Evolutionary conservation across 2,329 filamentous ascomycete genomes (phyloP).

Genomic region (Ustulina deusta): DNA sequence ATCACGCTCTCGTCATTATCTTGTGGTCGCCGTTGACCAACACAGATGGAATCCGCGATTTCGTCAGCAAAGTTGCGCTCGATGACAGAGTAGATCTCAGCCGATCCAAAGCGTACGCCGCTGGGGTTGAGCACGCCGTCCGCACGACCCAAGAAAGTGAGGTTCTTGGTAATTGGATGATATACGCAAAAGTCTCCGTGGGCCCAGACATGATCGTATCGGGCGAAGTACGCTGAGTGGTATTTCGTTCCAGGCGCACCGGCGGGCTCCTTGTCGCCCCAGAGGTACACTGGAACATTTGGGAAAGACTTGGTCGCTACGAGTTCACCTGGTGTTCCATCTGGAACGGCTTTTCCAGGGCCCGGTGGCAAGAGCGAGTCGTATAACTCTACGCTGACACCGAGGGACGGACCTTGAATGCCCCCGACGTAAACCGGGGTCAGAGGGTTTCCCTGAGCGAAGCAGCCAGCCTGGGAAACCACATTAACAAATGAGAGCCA

Average conservation of each 20-base stretch:
- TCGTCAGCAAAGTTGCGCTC: slow-evolving; percentile 72
- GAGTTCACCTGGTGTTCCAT: slow-evolving; percentile 79
- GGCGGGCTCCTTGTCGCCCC: slow-evolving; percentile 61
- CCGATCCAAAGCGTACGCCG: slow-evolving; percentile 82
- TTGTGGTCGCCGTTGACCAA: slow-evolving; percentile 76
- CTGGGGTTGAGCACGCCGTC: slow-evolving; percentile 85
- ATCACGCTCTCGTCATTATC: slow-evolving; percentile 67
- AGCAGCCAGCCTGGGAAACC: slow-evolving; percentile 64
- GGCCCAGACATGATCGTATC: slow-evolving; percentile 78
- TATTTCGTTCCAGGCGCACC: slow-evolving; percentile 68
- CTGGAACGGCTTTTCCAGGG: slow-evolving; percentile 58
- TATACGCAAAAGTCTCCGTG: slow-evolving; percentile 84
- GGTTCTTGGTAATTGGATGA: slow-evolving; percentile 73
- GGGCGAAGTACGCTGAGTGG: slow-evolving; percentile 69
- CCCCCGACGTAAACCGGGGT: slow-evolving; percentile 72
- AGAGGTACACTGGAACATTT: slow-evolving; percentile 77
- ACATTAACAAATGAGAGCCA: slow-evolving; percentile 32
- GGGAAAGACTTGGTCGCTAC: slow-evolving; percentile 79
- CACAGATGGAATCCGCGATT: slow-evolving; percentile 80
- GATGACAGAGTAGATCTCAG: slow-evolving; percentile 82
- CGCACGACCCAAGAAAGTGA: slow-evolving; percentile 76
- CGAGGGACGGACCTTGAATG: slow-evolving; percentile 63
- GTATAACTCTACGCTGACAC: slow-evolving; percentile 67
- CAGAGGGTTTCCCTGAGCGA: slow-evolving; percentile 75
- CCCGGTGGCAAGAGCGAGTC: slow-evolving; percentile 69